phyloP scores from a whole-genome alignment of 2,329 filamentous ascomycete genomes.

The Ceratocystis huliohia region DNA sequence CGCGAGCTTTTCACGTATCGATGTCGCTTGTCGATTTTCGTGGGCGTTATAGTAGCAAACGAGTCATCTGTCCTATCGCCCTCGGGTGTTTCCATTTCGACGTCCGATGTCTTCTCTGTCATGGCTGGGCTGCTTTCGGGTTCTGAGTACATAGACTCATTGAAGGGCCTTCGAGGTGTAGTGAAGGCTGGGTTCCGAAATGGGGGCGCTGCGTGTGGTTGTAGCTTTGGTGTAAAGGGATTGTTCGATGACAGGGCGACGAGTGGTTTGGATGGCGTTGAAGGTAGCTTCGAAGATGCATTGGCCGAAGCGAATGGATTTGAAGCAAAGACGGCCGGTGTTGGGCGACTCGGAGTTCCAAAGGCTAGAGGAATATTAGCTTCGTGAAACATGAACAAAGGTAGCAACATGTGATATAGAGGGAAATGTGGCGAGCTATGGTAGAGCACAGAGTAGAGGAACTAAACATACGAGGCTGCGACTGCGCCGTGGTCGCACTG shows the following conservation, averaged over 20 bases:
- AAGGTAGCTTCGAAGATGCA: conserved; percentile 23
- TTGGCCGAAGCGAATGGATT: conserved; percentile 29
- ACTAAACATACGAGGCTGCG: not conserved
- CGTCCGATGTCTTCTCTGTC: conserved; percentile 43
- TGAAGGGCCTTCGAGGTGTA: conserved; percentile 46
- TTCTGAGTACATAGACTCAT: conserved; percentile 42
- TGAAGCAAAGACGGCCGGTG: conserved; percentile 24
- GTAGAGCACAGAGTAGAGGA: not conserved
- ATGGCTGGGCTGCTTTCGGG: conserved; percentile 48
- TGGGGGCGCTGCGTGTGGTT: conserved; percentile 31
- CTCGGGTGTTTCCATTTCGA: conserved; percentile 29
- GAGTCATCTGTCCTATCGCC: conserved; percentile 18
- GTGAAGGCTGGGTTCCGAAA: conserved; percentile 54
- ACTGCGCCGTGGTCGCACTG: not conserved
- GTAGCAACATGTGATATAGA: too few relatives aligned
- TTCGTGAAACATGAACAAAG: too few relatives aligned
- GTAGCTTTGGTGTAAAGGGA: not conserved
- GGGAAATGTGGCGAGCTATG: not conserved
- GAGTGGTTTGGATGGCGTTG: conserved; percentile 33
- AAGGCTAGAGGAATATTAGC: not conserved
- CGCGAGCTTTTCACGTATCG: conserved; percentile 33
- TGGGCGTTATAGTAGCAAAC: conserved; percentile 33
- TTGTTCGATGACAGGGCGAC: conserved; percentile 24
- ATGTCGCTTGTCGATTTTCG: conserved; percentile 35
- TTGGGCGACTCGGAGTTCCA: not conserved